Evolutionary conservation across 2,329 filamentous ascomycete genomes (phyloP).

Genomic region (Pseudogymnoascus sp.): DNA sequence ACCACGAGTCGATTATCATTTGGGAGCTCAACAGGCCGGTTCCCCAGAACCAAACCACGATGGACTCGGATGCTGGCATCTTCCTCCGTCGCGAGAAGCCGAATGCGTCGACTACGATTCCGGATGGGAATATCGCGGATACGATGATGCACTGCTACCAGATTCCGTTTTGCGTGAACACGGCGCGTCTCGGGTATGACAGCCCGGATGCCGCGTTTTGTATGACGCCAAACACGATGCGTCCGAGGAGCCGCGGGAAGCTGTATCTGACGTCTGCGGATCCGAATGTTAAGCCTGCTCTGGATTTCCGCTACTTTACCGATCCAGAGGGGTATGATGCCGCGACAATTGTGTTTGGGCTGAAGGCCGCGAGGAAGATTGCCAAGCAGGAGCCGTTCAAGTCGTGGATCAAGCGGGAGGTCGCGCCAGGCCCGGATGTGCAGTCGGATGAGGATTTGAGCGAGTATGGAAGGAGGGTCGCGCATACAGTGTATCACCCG

Average conservation of each 20-base stretch:
- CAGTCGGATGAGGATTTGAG: slow-evolving; percentile 73
- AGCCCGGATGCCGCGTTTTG: slow-evolving; percentile 44
- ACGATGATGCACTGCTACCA: slow-evolving; percentile 98
- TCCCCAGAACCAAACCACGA: slow-evolving; percentile 30
- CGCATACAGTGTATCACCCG: slow-evolving; percentile 87
- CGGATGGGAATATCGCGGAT: slow-evolving; percentile 70
- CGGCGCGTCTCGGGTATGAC: slow-evolving; percentile 64
- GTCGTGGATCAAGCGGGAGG: slow-evolving; percentile 35
- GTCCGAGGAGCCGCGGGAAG: slow-evolving; percentile 53
- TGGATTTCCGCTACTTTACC: slow-evolving; percentile 50
- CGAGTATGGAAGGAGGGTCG: slow-evolving; percentile 73
- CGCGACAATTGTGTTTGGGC: slow-evolving; percentile 36
- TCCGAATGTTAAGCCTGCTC: slow-evolving; percentile 37
- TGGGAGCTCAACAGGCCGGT: slow-evolving; percentile 37
- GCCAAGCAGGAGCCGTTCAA: slow-evolving; percentile 34
- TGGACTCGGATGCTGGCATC: slow-evolving; percentile 47
- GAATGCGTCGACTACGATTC: slow-evolving; percentile 49
- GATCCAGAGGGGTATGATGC: slow-evolving; percentile 50
- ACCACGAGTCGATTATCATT: slow-evolving; percentile 41
- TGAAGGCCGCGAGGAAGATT: slow-evolving; percentile 30
- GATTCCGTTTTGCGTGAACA: slow-evolving; percentile 87
- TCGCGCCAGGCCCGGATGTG: slow-evolving; percentile 32
- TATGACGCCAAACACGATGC: slow-evolving; percentile 51
- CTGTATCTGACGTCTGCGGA: slow-evolving; percentile 48
- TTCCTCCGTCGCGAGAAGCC: slow-evolving; percentile 73